Conservation (phyloP, 306 rosid species). For the Vigna radiata region DNA sequence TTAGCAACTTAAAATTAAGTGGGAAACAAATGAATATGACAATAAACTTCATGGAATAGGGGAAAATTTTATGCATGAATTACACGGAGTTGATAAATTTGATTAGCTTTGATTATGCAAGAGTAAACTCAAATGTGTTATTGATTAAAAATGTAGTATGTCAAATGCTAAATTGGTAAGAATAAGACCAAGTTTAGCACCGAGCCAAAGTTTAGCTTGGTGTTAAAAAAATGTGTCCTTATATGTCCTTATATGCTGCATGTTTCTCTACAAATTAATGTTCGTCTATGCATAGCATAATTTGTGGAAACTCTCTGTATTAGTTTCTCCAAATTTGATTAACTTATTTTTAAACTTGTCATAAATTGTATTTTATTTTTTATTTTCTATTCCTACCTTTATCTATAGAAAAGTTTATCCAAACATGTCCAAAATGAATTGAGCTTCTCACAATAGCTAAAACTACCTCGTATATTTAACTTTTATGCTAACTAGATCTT, state of each 20-base stretch:
- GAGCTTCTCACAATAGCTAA: not conserved
- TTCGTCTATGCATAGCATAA: not conserved
- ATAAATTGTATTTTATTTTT: too few relatives aligned
- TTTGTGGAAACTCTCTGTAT: not conserved
- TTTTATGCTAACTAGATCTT: not conserved
- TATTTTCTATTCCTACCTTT: too few relatives aligned
- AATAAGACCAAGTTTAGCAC: not conserved
- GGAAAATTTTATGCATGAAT: not conserved
- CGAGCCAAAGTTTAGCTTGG: conserved; percentile 5
- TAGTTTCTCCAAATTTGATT: not conserved
- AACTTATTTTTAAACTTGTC: too few relatives aligned
- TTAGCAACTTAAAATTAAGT: not conserved
- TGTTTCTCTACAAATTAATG: not conserved
- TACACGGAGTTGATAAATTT: not conserved
- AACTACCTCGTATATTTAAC: too few relatives aligned
- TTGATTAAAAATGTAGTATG: not conserved
- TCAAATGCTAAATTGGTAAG: not conserved
- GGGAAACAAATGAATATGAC: conserved; percentile 24
- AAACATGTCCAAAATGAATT: too few relatives aligned
- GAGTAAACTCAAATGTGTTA: not conserved
- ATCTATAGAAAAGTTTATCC: too few relatives aligned
- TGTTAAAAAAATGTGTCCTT: conserved; percentile 8
- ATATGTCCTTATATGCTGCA: conserved; percentile 16
- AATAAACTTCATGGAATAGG: conserved; percentile 10
- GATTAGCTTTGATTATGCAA: not conserved